A percentile compares a stretch with the other conserved stretches of the same genome.
Evolutionary conservation across 768 basidiomycete genomes (phyloP).

Genomic region (Ramaria rubella): DNA sequence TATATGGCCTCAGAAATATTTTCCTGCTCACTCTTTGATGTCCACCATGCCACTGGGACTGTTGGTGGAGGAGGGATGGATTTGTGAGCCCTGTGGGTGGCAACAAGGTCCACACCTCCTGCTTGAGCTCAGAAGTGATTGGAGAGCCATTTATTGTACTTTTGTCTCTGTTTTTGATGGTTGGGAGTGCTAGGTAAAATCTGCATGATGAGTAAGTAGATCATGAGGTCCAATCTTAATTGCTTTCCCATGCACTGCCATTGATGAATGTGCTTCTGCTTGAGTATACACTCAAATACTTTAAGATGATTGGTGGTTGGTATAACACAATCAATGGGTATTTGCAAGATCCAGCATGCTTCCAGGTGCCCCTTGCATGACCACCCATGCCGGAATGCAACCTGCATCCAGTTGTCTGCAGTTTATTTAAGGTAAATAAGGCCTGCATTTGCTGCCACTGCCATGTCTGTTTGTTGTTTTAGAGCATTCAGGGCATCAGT

Average conservation of each 20-base stretch:
- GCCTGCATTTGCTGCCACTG: neutral
- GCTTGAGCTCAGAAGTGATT: neutral
- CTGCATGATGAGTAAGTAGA: slow-evolving; percentile 14
- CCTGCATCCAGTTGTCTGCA: slow-evolving; percentile 12
- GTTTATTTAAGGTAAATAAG: slow-evolving; percentile 9
- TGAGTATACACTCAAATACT: slow-evolving; percentile 29
- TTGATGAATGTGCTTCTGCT: slow-evolving; percentile 21
- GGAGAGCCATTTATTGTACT: slow-evolving; percentile 1
- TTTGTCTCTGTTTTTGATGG: neutral
- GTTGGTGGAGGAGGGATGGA: neutral
- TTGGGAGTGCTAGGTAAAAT: slow-evolving; percentile 20
- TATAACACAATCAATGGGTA: slow-evolving; percentile 19
- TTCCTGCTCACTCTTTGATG: neutral
- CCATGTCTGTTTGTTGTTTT: neutral
- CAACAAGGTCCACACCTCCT: neutral
- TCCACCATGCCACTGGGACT: neutral
- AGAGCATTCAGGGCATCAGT: neutral
- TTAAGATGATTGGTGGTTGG: slow-evolving; percentile 33
- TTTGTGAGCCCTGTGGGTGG: neutral
- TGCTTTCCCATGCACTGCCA: slow-evolving; percentile 24
- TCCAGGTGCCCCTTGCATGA: slow-evolving; percentile 21
- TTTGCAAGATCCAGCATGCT: slow-evolving; percentile 20
- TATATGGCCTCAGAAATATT: neutral
- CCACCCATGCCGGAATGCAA: slow-evolving; percentile 26
- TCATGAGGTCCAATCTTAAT: slow-evolving; percentile 26